Evolutionary conservation across 257 asterid genomes (phyloP).

Genomic region (Salvia splendens): DNA sequence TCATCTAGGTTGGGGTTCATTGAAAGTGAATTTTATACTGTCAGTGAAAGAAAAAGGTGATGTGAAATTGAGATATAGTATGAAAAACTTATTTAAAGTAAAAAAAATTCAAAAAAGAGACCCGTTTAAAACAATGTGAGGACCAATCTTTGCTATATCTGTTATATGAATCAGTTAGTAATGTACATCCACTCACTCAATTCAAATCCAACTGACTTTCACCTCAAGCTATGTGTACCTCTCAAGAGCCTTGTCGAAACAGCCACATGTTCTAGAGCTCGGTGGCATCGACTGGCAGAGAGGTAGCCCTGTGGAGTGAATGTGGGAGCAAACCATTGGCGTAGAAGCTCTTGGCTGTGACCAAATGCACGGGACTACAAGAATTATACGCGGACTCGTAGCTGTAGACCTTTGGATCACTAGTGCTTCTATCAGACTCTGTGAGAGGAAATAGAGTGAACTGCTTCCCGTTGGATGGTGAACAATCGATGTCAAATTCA

Average conservation of each 20-base stretch:
- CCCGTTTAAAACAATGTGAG: conserved; percentile 4
- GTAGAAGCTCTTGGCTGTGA: conserved; percentile 56
- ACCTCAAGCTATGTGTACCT: conserved; percentile 30
- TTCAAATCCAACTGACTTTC: conserved; percentile 27
- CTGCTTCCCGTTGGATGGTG: conserved; percentile 26
- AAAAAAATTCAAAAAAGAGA: no score
- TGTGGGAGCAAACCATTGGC: conserved; percentile 46
- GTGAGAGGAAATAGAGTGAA: conserved; percentile 25
- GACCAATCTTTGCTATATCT: conserved; percentile 21
- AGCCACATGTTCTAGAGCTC: conserved; percentile 39
- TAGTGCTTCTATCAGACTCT: conserved; percentile 30
- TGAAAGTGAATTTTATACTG: no score
- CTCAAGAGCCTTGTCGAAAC: conserved; percentile 1
- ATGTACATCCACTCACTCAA: conserved; percentile 36
- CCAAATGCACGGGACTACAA: conserved; percentile 59
- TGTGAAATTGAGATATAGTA: no score
- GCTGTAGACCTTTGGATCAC: conserved; percentile 34
- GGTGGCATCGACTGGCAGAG: conserved; percentile 69
- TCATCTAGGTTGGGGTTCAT: neutral
- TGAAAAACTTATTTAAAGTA: no score
- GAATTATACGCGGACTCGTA: conserved; percentile 44
- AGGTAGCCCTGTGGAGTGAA: conserved; percentile 59
- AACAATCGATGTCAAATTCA: conserved; percentile 28
- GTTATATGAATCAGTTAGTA: conserved; percentile 31
- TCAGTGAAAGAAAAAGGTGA: no score